phyloP scores from a whole-genome alignment of 1,139 yeast genomes.

The Zygoascus meyerae region DNA sequence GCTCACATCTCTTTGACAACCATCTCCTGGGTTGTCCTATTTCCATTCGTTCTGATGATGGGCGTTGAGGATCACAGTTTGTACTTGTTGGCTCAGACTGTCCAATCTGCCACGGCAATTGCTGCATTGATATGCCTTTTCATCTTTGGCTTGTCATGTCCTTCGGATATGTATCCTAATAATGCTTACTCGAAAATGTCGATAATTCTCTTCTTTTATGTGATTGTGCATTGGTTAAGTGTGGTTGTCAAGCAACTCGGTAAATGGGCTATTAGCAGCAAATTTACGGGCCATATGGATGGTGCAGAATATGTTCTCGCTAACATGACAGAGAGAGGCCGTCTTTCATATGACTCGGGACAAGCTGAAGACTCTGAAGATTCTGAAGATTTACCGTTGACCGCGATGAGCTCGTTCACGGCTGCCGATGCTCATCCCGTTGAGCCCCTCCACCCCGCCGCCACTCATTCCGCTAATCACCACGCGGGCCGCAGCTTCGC shows the following conservation, averaged over 20 bases:
- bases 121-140: constrained; percentile 54
- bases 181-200: constrained; percentile 69
- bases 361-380: constrained; percentile 13
- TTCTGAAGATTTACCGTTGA: constrained; percentile 7
- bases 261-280: constrained; percentile 35
- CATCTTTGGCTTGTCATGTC: constrained; percentile 55
- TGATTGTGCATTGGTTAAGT: constrained; percentile 48
- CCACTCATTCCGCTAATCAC: not conserved
- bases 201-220: constrained; percentile 49
- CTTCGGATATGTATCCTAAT: constrained; percentile 63
- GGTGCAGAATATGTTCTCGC: constrained; percentile 33
- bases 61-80: constrained; percentile 49
- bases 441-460: not conserved
- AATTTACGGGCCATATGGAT: constrained; percentile 28
- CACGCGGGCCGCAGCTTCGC: not conserved
- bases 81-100: constrained; percentile 50
- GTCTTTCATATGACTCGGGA: constrained; percentile 10
- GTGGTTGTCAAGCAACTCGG: constrained; percentile 44
- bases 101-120: constrained; percentile 44
- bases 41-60: constrained; percentile 66
- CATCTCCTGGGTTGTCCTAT: constrained; percentile 48
- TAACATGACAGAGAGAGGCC: constrained; percentile 10
- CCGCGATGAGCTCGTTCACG: not conserved
- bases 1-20: constrained; percentile 50
- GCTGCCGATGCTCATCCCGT: constrained; percentile 4